Conservation (phyloP, 306 rosid species). For the Purshia tridentata region DNA sequence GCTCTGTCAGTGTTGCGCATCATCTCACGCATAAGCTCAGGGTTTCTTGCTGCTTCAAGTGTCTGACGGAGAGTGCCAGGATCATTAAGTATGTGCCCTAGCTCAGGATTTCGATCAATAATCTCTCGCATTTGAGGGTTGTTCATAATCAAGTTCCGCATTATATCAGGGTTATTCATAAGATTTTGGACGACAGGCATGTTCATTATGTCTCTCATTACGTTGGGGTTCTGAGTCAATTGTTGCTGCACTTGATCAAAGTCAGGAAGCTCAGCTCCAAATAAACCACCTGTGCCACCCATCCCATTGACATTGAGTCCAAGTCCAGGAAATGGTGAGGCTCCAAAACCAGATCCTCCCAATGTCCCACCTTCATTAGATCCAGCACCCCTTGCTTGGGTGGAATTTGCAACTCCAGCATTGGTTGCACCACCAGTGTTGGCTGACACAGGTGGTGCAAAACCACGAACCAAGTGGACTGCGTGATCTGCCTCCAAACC, state of each 20-base stretch:
- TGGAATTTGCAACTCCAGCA: slow-evolving; percentile 42
- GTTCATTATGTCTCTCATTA: slow-evolving; percentile 76
- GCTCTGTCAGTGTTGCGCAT: slow-evolving; percentile 93
- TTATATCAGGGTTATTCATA: slow-evolving; percentile 64
- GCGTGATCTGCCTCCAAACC: slow-evolving; percentile 90
- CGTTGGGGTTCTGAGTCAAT: slow-evolving; percentile 58
- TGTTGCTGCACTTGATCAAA: slow-evolving; percentile 84
- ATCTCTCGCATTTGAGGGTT: slow-evolving; percentile 90
- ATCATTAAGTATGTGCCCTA: slow-evolving; percentile 82
- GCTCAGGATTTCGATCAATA: slow-evolving; percentile 81
- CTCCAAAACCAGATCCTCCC: slow-evolving; percentile 59
- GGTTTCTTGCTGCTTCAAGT: slow-evolving; percentile 86
- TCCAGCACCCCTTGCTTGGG: slow-evolving; percentile 47
- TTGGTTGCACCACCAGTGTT: slow-evolving; percentile 46
- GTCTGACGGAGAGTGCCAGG: slow-evolving; percentile 82
- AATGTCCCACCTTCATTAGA: slow-evolving; percentile 54
- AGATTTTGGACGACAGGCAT: slow-evolving; percentile 71
- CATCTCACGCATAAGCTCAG: slow-evolving; percentile 96
- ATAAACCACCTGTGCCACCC: slow-evolving; percentile 58
- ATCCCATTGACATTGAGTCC: slow-evolving; percentile 40
- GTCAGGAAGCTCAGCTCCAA: slow-evolving; percentile 64
- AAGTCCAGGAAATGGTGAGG: slow-evolving; percentile 64
- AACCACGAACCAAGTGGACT: slow-evolving; percentile 79
- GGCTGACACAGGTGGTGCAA: slow-evolving; percentile 44
- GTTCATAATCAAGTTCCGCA: slow-evolving; percentile 73